These are phyloP conservation scores for Eucalyptus marginata DNA, from an alignment of 345 rosid species.

Conservation along the genomic window DNA sequence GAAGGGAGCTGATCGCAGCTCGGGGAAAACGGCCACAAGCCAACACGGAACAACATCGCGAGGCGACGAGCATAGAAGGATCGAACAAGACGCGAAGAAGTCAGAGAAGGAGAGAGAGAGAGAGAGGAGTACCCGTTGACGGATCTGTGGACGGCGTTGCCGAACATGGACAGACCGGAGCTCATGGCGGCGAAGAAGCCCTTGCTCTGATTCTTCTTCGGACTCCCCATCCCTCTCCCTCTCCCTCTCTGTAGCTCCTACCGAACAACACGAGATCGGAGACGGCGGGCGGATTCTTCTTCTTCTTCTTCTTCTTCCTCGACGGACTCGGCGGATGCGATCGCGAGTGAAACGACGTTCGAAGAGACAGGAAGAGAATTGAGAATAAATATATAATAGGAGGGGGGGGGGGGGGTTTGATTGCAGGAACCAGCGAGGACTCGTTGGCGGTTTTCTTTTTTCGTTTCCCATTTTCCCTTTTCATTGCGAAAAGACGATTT, in stretches of 20 bases:
- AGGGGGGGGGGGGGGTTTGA: background rate
- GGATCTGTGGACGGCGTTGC: conserved; percentile 62
- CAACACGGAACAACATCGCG: background rate
- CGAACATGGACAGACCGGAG: conserved; percentile 54
- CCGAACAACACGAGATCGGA: background rate
- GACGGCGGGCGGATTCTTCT: background rate
- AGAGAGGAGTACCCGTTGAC: conserved; percentile 30
- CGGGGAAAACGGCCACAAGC: background rate
- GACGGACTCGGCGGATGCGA: background rate
- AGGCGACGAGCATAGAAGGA: background rate
- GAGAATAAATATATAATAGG: background rate
- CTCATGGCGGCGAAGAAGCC: conserved; percentile 65
- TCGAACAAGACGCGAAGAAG: background rate
- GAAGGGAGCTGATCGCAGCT: background rate
- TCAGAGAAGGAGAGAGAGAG: no score
- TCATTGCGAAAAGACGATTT: background rate
- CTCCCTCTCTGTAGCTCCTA: background rate
- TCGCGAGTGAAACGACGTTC: background rate
- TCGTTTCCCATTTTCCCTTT: background rate
- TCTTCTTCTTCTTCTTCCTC: background rate
- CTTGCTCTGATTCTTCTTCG: conserved; percentile 30
- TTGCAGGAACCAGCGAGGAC: background rate
- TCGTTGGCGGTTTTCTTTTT: background rate
- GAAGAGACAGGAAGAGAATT: background rate
- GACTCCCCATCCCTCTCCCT: conserved; percentile 25